Base-by-base conservation (phyloP, 1,284 basidiomycete genomes). In the Vanrija sp. region DNA sequence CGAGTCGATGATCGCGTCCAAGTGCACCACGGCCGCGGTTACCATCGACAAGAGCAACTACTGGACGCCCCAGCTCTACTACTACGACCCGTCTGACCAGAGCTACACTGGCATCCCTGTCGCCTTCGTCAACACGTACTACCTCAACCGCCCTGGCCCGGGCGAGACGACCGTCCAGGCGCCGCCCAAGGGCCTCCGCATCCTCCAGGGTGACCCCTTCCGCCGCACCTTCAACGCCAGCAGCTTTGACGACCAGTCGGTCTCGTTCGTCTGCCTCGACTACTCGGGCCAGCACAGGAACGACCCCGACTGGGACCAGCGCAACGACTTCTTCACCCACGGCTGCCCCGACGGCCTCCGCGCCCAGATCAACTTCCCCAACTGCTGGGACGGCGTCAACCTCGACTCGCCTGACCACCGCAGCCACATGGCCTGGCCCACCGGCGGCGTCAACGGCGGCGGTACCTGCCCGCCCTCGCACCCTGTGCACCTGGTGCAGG, bases 311-410 rank as follows among this genome's bases (percentile, higher is more conserved):
- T 57, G 47, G 43, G 49, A 56, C 38, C 59, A 61, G 48, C 41
- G 59, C 16, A 55, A 61, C 48, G 47, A 36, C 41, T 58, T 61
- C 53, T 58, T 61, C 51, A 42, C 50, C 19, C 53, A 53, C 35
- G 46, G 41, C 27, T 61, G 59, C 49, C 58, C 65, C 15, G 60
- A 65, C 23, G 67, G 65, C 15, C 56, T 73, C 51, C 61, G 72
- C n/a, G 60, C 66, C 15, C 69, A 71, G 49, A 58, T 73, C 19
- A 55, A 65, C 47, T 73, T 75, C 31, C 46, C 62, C 1, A 66
- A 60, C 20, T 74, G 71, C 57, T 77, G 75, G 75, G 71, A 77
- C 50, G 75, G 75, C 6, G 48, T 62, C 25, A 65, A 73, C 45
- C 49, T 66, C 22, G 62, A 67, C 52, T 69, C 67, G 20, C 38